Evolutionary conservation across 2,329 filamentous ascomycete genomes (phyloP).

Genomic region (Colletotrichum trifolii): DNA sequence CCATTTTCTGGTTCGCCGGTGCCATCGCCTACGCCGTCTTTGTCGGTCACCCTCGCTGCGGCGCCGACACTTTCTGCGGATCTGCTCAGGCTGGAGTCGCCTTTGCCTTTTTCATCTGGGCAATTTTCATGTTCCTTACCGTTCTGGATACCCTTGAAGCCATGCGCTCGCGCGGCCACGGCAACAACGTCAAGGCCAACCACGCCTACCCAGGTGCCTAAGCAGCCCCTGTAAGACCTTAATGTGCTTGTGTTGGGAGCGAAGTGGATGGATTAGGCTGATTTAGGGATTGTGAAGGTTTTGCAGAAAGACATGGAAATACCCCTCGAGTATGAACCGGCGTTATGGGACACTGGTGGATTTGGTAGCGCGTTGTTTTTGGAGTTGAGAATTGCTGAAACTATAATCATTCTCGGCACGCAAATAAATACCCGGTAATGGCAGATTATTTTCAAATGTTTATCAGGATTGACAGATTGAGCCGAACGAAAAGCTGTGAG

Average conservation of each 20-base stretch:
- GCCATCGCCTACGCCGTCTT: constrained; percentile 80
- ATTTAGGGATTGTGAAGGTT: constrained; percentile 3
- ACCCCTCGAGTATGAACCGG: constrained; percentile 29
- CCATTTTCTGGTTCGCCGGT: constrained; percentile 91
- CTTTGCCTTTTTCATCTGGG: constrained; percentile 74
- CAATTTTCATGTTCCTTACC: constrained; percentile 59
- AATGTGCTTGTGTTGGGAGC: not conserved
- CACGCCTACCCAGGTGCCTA: constrained; percentile 37
- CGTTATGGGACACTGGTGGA: constrained; percentile 7
- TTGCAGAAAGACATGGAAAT: constrained; percentile 25
- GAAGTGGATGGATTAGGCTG: not conserved
- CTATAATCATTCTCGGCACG: no score
- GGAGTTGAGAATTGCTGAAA: no score
- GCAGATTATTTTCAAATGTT: no score
- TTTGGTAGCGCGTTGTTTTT: not conserved
- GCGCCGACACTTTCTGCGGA: constrained; percentile 66
- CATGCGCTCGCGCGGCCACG: constrained; percentile 54
- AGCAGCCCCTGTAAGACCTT: not conserved
- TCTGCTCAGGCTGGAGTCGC: constrained; percentile 72
- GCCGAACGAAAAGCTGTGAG: no score
- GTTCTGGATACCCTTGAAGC: constrained; percentile 59
- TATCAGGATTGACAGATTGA: no score
- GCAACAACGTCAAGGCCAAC: constrained; percentile 30
- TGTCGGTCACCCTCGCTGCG: constrained; percentile 66
- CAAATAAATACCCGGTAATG: no score